Conservation (phyloP, 202 grass and related monocot genomes). For the Carex arenaria region DNA sequence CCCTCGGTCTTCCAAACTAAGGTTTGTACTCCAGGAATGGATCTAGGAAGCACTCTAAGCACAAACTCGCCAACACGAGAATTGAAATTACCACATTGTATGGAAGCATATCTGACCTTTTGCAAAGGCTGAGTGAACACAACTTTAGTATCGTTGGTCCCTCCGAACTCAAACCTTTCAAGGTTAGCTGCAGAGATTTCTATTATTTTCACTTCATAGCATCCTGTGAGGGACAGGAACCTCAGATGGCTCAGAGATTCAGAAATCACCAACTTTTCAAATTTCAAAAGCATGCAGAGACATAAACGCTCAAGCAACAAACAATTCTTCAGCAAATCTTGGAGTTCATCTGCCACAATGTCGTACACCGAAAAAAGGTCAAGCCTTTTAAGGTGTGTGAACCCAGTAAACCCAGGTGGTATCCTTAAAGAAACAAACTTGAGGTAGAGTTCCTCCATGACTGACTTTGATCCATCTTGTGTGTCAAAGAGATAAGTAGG, state of each 20-base stretch:
- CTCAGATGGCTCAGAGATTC: not conserved
- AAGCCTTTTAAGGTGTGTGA: constrained; percentile 7
- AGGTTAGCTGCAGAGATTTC: not conserved
- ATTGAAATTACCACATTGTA: not conserved
- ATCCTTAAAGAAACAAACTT: constrained; percentile 12
- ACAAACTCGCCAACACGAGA: not conserved
- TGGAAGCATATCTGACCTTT: not conserved
- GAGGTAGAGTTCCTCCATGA: constrained; percentile 1
- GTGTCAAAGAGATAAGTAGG: constrained; percentile 9
- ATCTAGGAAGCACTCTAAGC: not conserved
- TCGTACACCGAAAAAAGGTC: not conserved
- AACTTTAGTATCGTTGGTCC: not conserved
- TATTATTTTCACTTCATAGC: not conserved
- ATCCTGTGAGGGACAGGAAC: not conserved
- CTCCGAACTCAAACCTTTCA: not conserved
- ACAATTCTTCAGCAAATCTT: constrained; percentile 8
- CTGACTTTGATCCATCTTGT: not conserved
- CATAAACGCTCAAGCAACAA: not conserved
- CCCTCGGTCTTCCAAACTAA: not conserved
- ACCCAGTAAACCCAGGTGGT: not conserved
- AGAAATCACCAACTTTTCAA: constrained; percentile 7
- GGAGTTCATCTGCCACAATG: not conserved
- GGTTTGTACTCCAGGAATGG: not conserved
- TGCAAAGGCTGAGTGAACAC: not conserved
- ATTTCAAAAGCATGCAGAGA: not conserved